phyloP scores from a whole-genome alignment of 805 yeast species.

The Starmera pachycereana region DNA sequence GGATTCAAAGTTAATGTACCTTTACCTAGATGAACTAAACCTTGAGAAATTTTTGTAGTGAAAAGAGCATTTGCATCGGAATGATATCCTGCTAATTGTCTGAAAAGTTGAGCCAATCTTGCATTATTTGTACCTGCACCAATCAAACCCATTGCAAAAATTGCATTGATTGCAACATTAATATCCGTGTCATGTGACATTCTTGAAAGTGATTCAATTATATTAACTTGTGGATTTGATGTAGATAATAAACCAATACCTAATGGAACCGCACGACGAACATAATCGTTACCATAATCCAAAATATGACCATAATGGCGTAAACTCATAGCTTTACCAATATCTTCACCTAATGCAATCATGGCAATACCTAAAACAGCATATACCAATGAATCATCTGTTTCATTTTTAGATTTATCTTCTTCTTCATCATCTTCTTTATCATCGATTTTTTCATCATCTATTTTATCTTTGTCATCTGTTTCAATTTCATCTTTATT shows the following conservation, averaged over 20 bases:
- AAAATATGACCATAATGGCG: constrained; percentile 96
- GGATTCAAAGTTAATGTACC: constrained; percentile 89
- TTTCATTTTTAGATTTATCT: constrained; percentile 24
- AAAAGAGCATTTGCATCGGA: constrained; percentile 83
- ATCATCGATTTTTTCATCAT: constrained; percentile 9
- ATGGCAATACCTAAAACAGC: constrained; percentile 92
- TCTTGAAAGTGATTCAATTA: constrained; percentile 90
- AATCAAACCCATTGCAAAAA: constrained; percentile 93
- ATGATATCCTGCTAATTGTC: constrained; percentile 92
- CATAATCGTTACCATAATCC: constrained; percentile 92
- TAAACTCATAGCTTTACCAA: constrained; percentile 94
- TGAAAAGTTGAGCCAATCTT: constrained; percentile 86
- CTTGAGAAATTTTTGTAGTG: constrained; percentile 92
- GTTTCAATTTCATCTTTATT: constrained; percentile 19
- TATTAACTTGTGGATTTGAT: constrained; percentile 93
- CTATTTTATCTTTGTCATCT: constrained; percentile 22
- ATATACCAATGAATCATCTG: constrained; percentile 45
- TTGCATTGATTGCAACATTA: constrained; percentile 90
- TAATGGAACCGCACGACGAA: constrained; percentile 89
- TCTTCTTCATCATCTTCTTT: constrained; percentile 18
- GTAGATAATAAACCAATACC: constrained; percentile 96
- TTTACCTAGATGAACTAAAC: constrained; percentile 89
- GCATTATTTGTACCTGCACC: constrained; percentile 99
- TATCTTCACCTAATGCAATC: constrained; percentile 95
- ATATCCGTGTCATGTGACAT: constrained; percentile 93